Evolutionary conservation across 495 filamentous ascomycete species (phyloP).

Genomic region (Neurospora sp.): DNA sequence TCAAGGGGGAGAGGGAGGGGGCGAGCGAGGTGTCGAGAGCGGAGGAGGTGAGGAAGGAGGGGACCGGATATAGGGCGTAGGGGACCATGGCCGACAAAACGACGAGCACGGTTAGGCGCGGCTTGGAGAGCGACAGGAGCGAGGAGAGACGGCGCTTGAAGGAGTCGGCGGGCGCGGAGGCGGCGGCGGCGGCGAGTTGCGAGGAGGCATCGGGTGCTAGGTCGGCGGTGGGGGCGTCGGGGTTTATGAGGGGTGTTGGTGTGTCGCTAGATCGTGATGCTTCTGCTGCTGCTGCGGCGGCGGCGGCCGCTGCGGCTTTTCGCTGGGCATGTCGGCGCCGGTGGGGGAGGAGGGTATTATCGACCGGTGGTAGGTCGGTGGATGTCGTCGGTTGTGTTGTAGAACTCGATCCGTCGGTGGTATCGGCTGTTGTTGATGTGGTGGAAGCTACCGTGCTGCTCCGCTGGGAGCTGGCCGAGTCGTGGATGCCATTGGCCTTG

Average conservation of each 20-base stretch:
- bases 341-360: conserved; percentile 28
- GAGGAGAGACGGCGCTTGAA: conserved; percentile 69
- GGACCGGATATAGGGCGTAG: conserved; percentile 87
- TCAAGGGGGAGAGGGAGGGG: conserved; percentile 80
- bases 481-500: conserved; percentile 11
- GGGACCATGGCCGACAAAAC: conserved; percentile 84
- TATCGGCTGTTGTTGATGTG: conserved; percentile 7
- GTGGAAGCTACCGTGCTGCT: not conserved
- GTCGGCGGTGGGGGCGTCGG: conserved; percentile 13
- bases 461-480: conserved; percentile 1
- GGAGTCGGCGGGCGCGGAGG: conserved; percentile 55
- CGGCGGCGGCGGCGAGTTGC: conserved; percentile 61
- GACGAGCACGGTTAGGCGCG: conserved; percentile 83
- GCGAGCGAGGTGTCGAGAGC: conserved; percentile 44
- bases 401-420: not conserved
- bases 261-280: not conserved
- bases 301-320: conserved; percentile 8
- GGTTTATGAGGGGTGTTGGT: not conserved
- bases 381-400: not conserved
- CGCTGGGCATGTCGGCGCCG: conserved; percentile 30
- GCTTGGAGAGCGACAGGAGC: conserved; percentile 86
- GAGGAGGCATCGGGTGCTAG: conserved; percentile 79
- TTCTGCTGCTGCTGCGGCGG: not conserved
- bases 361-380: conserved; percentile 2
- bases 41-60: conserved; percentile 59